Conservation (phyloP, 345 rosid genomes). For the Limnanthes douglasii region DNA sequence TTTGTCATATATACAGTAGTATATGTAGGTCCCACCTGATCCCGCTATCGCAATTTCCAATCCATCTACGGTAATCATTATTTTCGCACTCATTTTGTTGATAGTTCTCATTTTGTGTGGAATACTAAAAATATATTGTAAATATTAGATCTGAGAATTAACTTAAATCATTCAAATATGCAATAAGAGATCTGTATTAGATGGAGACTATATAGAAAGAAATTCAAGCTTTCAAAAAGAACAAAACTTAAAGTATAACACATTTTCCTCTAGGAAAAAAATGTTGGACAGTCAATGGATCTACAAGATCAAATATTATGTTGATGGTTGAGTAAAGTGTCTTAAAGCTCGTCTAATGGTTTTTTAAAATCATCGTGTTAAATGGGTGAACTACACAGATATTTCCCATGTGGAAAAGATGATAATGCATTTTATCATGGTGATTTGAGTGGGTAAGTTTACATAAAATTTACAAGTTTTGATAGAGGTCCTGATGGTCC, state of each 20-base stretch:
- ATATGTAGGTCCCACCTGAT: too few species aligned
- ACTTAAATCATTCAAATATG: too few species aligned
- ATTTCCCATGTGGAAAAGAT: too few species aligned
- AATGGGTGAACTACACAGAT: not conserved
- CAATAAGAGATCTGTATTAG: too few species aligned
- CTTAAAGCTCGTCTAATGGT: not conserved
- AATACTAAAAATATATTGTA: too few species aligned
- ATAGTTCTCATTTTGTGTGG: too few species aligned
- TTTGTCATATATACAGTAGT: too few species aligned
- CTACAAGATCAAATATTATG: not conserved
- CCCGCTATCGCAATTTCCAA: too few species aligned
- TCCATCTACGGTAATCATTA: too few species aligned
- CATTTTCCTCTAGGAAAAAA: not conserved
- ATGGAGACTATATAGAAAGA: not conserved
- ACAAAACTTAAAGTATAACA: not conserved
- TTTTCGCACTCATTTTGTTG: too few species aligned
- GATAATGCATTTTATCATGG: not conserved
- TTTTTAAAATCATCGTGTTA: not conserved
- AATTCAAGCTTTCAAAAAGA: not conserved
- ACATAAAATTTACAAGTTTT: not conserved
- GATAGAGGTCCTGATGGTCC: not conserved
- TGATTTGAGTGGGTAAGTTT: not conserved
- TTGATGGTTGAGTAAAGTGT: not conserved
- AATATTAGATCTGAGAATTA: too few species aligned
- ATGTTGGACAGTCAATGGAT: not conserved